phyloP scores from a whole-genome alignment of 495 filamentous ascomycete species.

The Xylaria intraflava region DNA sequence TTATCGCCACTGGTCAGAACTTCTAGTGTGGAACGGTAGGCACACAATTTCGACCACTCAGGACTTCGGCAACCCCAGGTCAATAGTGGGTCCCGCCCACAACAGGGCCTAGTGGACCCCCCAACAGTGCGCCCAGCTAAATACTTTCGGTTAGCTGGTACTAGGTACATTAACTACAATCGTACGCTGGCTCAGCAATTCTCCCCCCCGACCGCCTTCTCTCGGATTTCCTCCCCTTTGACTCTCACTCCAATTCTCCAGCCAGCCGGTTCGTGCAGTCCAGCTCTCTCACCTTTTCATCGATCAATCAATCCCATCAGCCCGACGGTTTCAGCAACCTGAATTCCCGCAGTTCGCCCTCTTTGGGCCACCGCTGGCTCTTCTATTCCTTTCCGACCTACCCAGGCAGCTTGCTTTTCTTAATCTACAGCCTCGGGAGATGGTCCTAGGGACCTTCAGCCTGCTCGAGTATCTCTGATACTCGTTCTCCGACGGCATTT shows the following conservation, averaged over 20 bases:
- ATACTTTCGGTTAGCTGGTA: neutral
- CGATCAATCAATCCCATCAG: slow-evolving; percentile 9
- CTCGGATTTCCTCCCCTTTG: slow-evolving; percentile 13
- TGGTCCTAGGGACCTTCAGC: neutral
- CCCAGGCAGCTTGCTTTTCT: slow-evolving; percentile 7
- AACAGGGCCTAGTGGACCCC: neutral
- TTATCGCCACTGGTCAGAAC: slow-evolving; percentile 1
- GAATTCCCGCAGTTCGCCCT: slow-evolving; percentile 7
- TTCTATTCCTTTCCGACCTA: slow-evolving; percentile 4
- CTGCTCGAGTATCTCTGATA: slow-evolving; percentile 10
- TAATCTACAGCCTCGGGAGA: slow-evolving; percentile 7
- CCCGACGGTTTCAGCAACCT: slow-evolving; percentile 1
- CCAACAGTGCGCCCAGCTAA: neutral
- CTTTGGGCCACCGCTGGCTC: slow-evolving; percentile 13
- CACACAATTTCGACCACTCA: slow-evolving; percentile 4
- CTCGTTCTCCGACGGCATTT: slow-evolving; percentile 6
- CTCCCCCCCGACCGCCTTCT: slow-evolving; percentile 11
- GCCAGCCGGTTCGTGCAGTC: slow-evolving; percentile 8
- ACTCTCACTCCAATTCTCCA: slow-evolving; percentile 14
- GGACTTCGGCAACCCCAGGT: neutral
- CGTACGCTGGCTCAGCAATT: slow-evolving; percentile 2
- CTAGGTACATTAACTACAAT: no score
- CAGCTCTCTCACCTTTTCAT: slow-evolving; percentile 10
- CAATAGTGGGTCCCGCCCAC: neutral
- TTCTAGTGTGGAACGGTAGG: neutral